Percentiles rank a stretch among this genome's conserved stretches.
Evolutionary conservation across 2,329 filamentous ascomycete species (phyloP).

Genomic region (Aspergillus pseudotamarii): DNA sequence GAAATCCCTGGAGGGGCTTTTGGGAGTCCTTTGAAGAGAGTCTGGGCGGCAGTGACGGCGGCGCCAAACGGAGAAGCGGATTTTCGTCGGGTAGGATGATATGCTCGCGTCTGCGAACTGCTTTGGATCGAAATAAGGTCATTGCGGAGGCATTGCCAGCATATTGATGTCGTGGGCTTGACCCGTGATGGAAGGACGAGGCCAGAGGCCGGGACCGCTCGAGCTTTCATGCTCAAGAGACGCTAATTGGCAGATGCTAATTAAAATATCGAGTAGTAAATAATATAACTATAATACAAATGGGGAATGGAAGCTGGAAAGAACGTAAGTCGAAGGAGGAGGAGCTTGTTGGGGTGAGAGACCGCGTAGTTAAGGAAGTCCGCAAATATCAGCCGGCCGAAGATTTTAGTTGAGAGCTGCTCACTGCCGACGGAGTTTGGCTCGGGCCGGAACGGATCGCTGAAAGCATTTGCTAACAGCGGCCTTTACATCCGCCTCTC

Average conservation of each 20-base stretch:
- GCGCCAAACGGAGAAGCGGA: constrained; percentile 47
- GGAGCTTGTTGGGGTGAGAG: neutral
- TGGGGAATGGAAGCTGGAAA: neutral
- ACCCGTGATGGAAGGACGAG: constrained; percentile 37
- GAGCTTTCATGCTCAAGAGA: constrained; percentile 41
- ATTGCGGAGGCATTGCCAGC: constrained; percentile 45
- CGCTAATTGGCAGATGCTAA: constrained; percentile 3
- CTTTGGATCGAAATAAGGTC: constrained; percentile 31
- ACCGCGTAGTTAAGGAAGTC: constrained; percentile 6
- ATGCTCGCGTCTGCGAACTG: constrained; percentile 38
- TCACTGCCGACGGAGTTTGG: constrained; percentile 13
- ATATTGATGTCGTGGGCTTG: constrained; percentile 35
- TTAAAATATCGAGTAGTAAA: neutral
- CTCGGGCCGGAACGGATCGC: constrained; percentile 25
- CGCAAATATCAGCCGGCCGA: constrained; percentile 14
- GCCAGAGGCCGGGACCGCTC: constrained; percentile 39
- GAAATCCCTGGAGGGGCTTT: constrained; percentile 60
- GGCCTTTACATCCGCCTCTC: neutral
- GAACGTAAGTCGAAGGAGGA: neutral
- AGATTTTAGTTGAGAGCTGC: constrained; percentile 14
- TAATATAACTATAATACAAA: constrained; percentile 8
- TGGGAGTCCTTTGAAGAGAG: constrained; percentile 47
- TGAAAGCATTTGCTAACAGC: neutral
- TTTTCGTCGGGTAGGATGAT: constrained; percentile 43
- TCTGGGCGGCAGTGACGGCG: constrained; percentile 57